phyloP scores from a whole-genome alignment of 176 grass and related monocot species.

The Oropetium thomaeum region DNA sequence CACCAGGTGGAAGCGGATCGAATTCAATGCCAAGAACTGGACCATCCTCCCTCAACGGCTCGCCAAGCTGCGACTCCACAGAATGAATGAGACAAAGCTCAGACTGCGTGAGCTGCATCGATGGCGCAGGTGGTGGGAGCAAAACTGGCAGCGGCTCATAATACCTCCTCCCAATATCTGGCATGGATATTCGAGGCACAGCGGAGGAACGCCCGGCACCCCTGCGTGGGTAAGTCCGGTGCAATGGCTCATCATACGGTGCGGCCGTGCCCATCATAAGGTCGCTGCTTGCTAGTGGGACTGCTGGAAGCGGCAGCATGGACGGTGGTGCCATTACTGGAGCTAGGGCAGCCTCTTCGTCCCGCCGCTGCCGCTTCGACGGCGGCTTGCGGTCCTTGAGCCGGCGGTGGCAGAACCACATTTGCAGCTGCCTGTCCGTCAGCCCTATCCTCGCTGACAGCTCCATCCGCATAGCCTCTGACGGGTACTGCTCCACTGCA shows the following conservation, averaged over 20 bases:
- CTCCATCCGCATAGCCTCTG: slow-evolving; percentile 67
- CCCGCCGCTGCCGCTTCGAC: slow-evolving; percentile 50
- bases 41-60: slow-evolving; percentile 78
- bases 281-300: slow-evolving; percentile 40
- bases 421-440: slow-evolving; percentile 91
- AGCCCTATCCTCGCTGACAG: slow-evolving; percentile 81
- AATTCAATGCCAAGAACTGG: slow-evolving; percentile 81
- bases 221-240: slow-evolving; percentile 26
- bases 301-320: slow-evolving; percentile 28
- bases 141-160: slow-evolving; percentile 63
- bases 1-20: slow-evolving; percentile 86
- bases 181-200: slow-evolving; percentile 63
- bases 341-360: slow-evolving; percentile 38
- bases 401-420: slow-evolving; percentile 98
- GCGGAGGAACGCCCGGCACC: slow-evolving; percentile 50
- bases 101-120: slow-evolving; percentile 38
- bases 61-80: slow-evolving; percentile 77
- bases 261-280: slow-evolving; percentile 20
- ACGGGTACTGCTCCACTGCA: slow-evolving; percentile 85
- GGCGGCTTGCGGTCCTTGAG: slow-evolving; percentile 90
- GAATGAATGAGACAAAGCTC: slow-evolving; percentile 55
- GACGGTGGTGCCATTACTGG: slow-evolving; percentile 24
- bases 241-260: slow-evolving; percentile 37
- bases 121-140: slow-evolving; percentile 11
- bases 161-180: slow-evolving; percentile 49